Percentiles rank a stretch among this genome's conserved stretches.
Evolutionary conservation across 2,329 filamentous ascomycete species (phyloP).

Genomic region (Epichloe bromicola): DNA sequence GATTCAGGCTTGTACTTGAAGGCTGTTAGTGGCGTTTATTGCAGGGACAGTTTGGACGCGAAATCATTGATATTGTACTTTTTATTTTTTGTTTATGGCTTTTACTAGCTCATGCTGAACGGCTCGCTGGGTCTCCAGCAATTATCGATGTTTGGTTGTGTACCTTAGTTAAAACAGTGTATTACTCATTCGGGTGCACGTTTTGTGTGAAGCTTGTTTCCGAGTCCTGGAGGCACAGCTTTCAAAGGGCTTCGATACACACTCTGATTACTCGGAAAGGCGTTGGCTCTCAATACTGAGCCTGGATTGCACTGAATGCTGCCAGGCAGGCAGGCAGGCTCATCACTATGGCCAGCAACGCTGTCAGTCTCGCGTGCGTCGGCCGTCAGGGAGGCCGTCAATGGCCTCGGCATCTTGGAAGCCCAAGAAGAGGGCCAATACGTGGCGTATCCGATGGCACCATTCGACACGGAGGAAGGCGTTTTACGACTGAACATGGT

Average conservation of each 20-base stretch:
- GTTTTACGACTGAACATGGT: too few relatives aligned
- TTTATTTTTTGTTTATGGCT: background rate
- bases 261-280: too few relatives aligned
- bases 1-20: background rate
- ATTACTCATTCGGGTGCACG: background rate
- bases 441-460: too few relatives aligned
- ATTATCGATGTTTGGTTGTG: background rate
- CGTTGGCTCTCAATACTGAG: too few relatives aligned
- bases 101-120: background rate
- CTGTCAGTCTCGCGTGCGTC: background rate
- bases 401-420: slow-evolving; percentile 10
- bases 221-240: background rate
- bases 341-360: background rate
- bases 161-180: background rate
- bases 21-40: too few relatives aligned
- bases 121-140: background rate
- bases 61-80: background rate
- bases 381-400: slow-evolving; percentile 8
- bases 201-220: background rate
- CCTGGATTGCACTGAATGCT: too few relatives aligned
- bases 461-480: too few relatives aligned
- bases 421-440: too few relatives aligned
- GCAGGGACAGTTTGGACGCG: too few relatives aligned
- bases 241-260: too few relatives aligned
- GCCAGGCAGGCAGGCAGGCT: background rate